Evolutionary conservation across 2,329 filamentous ascomycete species (phyloP).

Genomic region (Nigrospora oryzae): DNA sequence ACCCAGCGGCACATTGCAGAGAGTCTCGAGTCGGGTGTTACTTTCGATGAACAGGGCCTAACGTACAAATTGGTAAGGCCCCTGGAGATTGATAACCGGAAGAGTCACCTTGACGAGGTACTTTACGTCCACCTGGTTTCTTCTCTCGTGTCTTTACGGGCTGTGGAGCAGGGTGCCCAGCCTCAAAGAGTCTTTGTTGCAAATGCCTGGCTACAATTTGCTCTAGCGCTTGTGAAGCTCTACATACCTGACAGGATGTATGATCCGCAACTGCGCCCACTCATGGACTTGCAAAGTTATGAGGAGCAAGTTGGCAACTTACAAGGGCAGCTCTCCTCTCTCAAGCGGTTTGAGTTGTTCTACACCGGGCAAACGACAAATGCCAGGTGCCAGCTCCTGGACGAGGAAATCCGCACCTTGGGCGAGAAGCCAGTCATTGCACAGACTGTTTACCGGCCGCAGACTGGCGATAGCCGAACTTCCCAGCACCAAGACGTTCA

Average conservation of each 20-base stretch:
- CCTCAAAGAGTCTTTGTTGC: conserved; percentile 28
- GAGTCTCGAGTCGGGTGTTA: conserved; percentile 7
- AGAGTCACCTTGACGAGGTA: conserved; percentile 27
- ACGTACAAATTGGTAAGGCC: conserved; percentile 8
- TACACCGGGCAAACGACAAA: conserved; percentile 64
- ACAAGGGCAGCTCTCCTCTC: conserved; percentile 44
- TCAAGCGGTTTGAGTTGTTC: conserved; percentile 56
- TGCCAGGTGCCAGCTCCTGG: conserved; percentile 54
- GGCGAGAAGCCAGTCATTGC: conserved; percentile 59
- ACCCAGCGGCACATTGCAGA: conserved; percentile 12
- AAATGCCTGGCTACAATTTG: conserved; percentile 68
- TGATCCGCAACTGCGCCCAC: conserved; percentile 64
- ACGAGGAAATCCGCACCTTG: conserved; percentile 53
- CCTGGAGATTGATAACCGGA: conserved; percentile 1
- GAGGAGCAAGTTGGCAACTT: conserved; percentile 48
- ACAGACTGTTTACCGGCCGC: conserved; percentile 62
- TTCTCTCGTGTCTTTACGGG: conserved; percentile 34
- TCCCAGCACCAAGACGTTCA: conserved; percentile 41
- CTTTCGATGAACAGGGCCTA: conserved; percentile 14
- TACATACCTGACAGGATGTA: conserved; percentile 83
- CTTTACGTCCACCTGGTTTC: conserved; percentile 31
- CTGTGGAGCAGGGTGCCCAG: conserved; percentile 17
- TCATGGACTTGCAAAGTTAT: conserved; percentile 55
- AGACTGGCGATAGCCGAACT: conserved; percentile 14
- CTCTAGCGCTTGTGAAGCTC: conserved; percentile 63